Evolutionary conservation across 176 grass and related monocot species (phyloP), one percentile per base, ranked within the genome.

Genomic region (Carex kokanica): DNA sequence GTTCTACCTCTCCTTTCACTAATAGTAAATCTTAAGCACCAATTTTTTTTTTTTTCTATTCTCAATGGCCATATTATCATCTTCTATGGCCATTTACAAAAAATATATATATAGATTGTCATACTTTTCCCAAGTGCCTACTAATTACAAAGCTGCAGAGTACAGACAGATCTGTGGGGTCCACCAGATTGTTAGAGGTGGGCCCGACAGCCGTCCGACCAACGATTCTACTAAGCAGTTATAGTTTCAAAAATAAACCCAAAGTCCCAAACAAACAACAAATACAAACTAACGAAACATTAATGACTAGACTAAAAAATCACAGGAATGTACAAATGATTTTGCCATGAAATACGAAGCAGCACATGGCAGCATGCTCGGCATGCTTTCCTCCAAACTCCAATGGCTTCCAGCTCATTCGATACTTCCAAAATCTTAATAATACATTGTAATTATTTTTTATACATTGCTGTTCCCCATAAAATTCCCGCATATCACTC

Each of bases 361-460:
- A 36, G 83, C 88, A 91, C 91, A 88, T 93, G 91, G 84, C 79
- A 83, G 81, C 86, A 88, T 90, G 84, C 84, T 87, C 70, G 49
- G 81, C 84, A 81, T 75, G 56, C 57, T 43, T 41, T 45, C 4
- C 55, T 81, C 59, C 78, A 81, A 84, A 1, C 55, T 81, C 59
- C 78, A 81, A 84, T 93, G 86, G 79, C 36, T 88, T 93, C 86
- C 91, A 90, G 91, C 88, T 93, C 88, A 21, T 72, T 80, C 88
- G 86, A 90, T 57, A 84, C 77, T 81, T 86, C 91, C 86, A 83
- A 93, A 87, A 84, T 78, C 86, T 79, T 49, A 54, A 4, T 36
- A 36, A 5, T 25, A 74, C n/a, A 31, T 31, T 77, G 1, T 54
- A 77, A 55, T 53, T 53, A 75, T 16, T 55, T 40, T 27, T 77